phyloP scores from a whole-genome alignment of 2,329 filamentous ascomycete species.

The Clonostachys solani region DNA sequence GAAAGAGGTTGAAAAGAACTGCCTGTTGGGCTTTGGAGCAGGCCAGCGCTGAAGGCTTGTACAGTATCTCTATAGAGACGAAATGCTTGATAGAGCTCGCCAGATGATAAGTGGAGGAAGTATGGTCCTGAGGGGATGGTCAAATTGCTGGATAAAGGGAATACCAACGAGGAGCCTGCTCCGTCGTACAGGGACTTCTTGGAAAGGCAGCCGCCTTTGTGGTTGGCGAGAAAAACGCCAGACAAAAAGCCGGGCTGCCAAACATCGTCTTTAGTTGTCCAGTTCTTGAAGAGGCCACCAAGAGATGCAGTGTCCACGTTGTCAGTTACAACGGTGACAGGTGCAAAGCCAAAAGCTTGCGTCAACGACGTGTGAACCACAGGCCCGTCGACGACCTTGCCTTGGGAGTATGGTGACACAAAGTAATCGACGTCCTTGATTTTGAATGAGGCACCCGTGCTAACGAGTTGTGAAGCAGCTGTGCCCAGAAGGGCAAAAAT shows the following conservation, averaged over 20 bases:
- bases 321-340: conserved; percentile 24
- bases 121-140: conserved; percentile 26
- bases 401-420: conserved; percentile 23
- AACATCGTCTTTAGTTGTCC: conserved; percentile 19
- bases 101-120: conserved; percentile 23
- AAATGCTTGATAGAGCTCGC: conserved; percentile 23
- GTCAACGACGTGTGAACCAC: conserved; percentile 7
- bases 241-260: conserved; percentile 15
- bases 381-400: conserved; percentile 11
- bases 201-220: conserved; percentile 6
- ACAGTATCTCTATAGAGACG: conserved; percentile 28
- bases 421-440: conserved; percentile 23
- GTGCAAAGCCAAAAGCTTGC: conserved; percentile 21
- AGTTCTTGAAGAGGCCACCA: conserved; percentile 17
- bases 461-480: conserved; percentile 14
- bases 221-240: conserved; percentile 12
- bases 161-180: conserved; percentile 7
- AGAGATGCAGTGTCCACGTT: conserved; percentile 11
- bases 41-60: conserved; percentile 20
- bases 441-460: conserved; percentile 21
- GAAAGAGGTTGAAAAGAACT: conserved; percentile 22
- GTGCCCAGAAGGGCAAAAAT: conserved; percentile 6
- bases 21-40: conserved; percentile 21
- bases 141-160: conserved; percentile 8
- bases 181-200: conserved; percentile 9